These are phyloP conservation scores for Phytophthora pinifolia DNA, from an alignment of 352 stramenopile species.

Conservation along the genomic window DNA sequence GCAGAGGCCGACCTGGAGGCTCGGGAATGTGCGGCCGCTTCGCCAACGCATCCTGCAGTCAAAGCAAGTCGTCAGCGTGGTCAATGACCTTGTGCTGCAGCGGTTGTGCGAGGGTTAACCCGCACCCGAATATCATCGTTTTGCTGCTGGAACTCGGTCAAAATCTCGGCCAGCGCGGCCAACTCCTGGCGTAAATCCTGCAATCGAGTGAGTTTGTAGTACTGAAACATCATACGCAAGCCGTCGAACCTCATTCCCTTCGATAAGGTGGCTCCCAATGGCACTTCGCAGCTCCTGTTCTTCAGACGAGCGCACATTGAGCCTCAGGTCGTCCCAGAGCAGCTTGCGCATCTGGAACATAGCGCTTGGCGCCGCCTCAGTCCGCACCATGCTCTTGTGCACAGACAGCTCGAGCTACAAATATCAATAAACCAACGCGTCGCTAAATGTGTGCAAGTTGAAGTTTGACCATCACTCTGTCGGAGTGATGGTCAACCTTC, in stretches of 20 bases:
- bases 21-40: conserved; percentile 56
- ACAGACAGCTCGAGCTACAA: neutral
- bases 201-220: neutral
- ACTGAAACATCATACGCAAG: neutral
- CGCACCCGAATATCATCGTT: conserved; percentile 75
- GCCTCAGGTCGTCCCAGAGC: conserved; percentile 76
- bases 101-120: neutral
- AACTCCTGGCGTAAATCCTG: conserved; percentile 65
- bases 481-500: conserved; percentile 19
- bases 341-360: conserved; percentile 72
- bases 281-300: conserved; percentile 58
- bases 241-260: conserved; percentile 56
- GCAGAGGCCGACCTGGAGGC: conserved; percentile 56
- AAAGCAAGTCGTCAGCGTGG: neutral
- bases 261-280: conserved; percentile 64
- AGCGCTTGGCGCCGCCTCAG: conserved; percentile 38
- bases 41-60: conserved; percentile 51
- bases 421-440: conserved; percentile 5
- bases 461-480: conserved; percentile 17
- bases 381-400: conserved; percentile 5
- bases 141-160: conserved; percentile 78
- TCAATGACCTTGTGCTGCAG: neutral
- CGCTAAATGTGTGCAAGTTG: conserved; percentile 22
- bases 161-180: conserved; percentile 62
- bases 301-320: conserved; percentile 51